Percentiles rank a stretch among this genome's conserved stretches.
phyloP scores from a whole-genome alignment of 257 asterid genomes.

The Phtheirospermum japonicum region DNA sequence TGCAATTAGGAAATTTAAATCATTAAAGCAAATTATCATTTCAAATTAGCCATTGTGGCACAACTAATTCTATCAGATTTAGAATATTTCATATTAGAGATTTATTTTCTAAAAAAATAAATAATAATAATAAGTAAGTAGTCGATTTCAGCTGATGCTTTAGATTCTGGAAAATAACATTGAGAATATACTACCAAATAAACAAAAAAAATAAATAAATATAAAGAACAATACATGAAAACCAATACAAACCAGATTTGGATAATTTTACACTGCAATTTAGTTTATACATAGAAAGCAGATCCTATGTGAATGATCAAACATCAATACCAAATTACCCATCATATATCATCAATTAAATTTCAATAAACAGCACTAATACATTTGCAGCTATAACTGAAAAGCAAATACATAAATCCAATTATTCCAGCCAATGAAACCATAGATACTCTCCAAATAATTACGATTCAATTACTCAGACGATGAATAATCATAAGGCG shows the following conservation, averaged over 20 bases:
- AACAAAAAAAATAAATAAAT: too few relatives aligned
- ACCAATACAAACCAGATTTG: neutral
- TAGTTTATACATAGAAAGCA: conserved; percentile 25
- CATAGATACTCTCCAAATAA: conserved; percentile 25
- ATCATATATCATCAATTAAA: conserved; percentile 12
- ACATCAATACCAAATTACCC: neutral
- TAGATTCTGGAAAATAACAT: too few relatives aligned
- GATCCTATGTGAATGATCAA: conserved; percentile 38
- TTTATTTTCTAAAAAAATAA: too few relatives aligned
- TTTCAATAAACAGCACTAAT: conserved; percentile 16
- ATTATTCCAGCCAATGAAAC: conserved; percentile 30
- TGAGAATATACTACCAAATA: too few relatives aligned
- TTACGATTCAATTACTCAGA: conserved; percentile 29
- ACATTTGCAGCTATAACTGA: conserved; percentile 9
- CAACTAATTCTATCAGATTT: too few relatives aligned
- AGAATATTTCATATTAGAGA: too few relatives aligned
- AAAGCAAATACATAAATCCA: conserved; percentile 39
- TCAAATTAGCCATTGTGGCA: too few relatives aligned
- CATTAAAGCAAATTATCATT: too few relatives aligned
- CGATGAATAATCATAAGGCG: conserved; percentile 28
- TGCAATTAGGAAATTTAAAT: too few relatives aligned
- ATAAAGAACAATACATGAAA: conserved; percentile 5
- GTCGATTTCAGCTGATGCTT: too few relatives aligned
- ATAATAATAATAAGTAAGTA: too few relatives aligned
- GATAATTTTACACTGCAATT: neutral